Evolutionary conservation across 768 basidiomycete genomes (phyloP).

Genomic region (Peribolospora kevripleyi): DNA sequence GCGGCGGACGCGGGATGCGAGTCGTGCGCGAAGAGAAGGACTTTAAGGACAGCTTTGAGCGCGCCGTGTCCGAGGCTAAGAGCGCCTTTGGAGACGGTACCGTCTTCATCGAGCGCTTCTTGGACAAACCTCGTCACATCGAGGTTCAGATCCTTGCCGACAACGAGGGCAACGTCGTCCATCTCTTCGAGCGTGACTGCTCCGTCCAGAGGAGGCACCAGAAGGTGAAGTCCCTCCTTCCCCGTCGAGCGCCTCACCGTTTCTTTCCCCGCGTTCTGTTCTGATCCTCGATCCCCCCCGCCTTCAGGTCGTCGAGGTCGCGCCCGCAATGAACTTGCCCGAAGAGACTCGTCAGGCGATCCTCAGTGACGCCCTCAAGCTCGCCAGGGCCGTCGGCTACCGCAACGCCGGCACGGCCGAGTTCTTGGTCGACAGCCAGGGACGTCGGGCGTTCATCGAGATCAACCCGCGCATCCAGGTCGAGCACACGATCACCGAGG

Average conservation of each 20-base stretch:
- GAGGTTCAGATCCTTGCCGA: slow-evolving; percentile 93
- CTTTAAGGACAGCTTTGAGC: slow-evolving; percentile 68
- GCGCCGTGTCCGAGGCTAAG: slow-evolving; percentile 84
- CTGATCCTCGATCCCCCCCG: background rate
- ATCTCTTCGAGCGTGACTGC: slow-evolving; percentile 96
- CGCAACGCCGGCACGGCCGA: slow-evolving; percentile 84
- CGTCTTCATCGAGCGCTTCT: slow-evolving; percentile 93
- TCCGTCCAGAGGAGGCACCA: slow-evolving; percentile 95
- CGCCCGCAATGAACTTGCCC: slow-evolving; percentile 78
- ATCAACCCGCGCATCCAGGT: slow-evolving; percentile 99
- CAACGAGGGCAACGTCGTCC: slow-evolving; percentile 73
- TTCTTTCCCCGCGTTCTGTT: background rate
- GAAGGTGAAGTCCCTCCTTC: slow-evolving; percentile 24
- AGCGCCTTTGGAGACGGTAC: slow-evolving; percentile 95
- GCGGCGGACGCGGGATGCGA: slow-evolving; percentile 77
- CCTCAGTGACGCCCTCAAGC: slow-evolving; percentile 68
- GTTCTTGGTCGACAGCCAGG: slow-evolving; percentile 90
- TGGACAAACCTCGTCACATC: slow-evolving; percentile 90
- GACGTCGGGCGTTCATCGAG: slow-evolving; percentile 96
- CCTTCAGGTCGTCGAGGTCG: slow-evolving; percentile 66
- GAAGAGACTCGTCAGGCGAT: slow-evolving; percentile 79
- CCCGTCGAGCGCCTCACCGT: background rate
- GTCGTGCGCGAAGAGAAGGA: slow-evolving; percentile 84
- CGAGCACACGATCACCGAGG: slow-evolving; percentile 99
- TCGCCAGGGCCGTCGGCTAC: slow-evolving; percentile 80